These are phyloP conservation scores for Calocybe cyanea DNA, from an alignment of 768 basidiomycete species.

Conservation along the genomic window DNA sequence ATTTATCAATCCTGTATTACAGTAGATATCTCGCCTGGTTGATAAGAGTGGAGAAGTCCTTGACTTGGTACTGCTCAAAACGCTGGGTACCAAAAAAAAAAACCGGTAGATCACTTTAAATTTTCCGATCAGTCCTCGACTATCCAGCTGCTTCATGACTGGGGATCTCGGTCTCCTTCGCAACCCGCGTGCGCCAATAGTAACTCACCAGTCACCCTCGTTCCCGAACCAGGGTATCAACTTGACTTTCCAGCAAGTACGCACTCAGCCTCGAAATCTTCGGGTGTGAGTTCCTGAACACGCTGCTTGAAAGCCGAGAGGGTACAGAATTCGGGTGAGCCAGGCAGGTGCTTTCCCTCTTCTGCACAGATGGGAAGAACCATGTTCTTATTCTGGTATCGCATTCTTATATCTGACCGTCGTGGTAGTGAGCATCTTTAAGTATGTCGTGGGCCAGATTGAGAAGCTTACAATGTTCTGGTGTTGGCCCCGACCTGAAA, in stretches of 20 bases:
- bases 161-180: too few relatives aligned
- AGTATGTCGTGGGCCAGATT: neutral
- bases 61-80: too few relatives aligned
- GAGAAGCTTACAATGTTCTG: constrained; percentile 42
- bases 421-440: neutral
- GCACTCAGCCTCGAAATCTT: constrained; percentile 67
- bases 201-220: too few relatives aligned
- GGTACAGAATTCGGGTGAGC: constrained; percentile 72
- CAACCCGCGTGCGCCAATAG: too few relatives aligned
- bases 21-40: too few relatives aligned
- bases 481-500: constrained; percentile 23
- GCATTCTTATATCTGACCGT: constrained; percentile 60
- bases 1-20: too few relatives aligned
- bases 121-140: too few relatives aligned
- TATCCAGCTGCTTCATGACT: too few relatives aligned
- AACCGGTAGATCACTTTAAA: too few relatives aligned
- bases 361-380: constrained; percentile 61
- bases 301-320: constrained; percentile 58
- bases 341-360: constrained; percentile 63
- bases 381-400: constrained; percentile 69
- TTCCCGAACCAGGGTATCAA: constrained; percentile 6
- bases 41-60: too few relatives aligned
- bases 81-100: too few relatives aligned
- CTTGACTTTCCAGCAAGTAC: constrained; percentile 23
- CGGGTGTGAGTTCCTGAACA: constrained; percentile 61